A percentile compares a stretch with the other conserved stretches of the same genome.
Conservation (phyloP, 495 filamentous ascomycete genomes). For the Podospora fimiseda region DNA sequence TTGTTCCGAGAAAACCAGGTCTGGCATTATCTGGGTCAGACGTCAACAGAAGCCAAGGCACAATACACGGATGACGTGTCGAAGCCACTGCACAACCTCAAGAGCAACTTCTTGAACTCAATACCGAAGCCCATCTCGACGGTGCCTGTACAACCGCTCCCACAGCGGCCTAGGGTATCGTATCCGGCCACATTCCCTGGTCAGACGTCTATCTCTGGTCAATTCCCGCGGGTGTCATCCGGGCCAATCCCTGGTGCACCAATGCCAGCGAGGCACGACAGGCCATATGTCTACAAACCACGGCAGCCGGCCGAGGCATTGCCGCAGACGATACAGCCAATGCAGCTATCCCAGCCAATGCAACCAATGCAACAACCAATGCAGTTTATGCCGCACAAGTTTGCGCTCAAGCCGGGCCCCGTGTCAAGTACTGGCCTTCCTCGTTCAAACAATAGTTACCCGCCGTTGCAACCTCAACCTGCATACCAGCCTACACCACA, state of each 20-base stretch:
- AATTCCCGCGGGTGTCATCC: constrained; percentile 1
- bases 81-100: constrained; percentile 47
- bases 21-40: constrained; percentile 84
- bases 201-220: background rate
- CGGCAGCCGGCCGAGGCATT: constrained; percentile 30
- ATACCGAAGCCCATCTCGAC: constrained; percentile 45
- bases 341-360: constrained; percentile 22
- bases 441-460: constrained; percentile 12
- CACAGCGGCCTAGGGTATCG: constrained; percentile 16
- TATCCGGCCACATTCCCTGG: constrained; percentile 13
- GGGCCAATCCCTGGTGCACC: background rate
- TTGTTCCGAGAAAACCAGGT: constrained; percentile 62
- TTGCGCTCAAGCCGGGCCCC: constrained; percentile 26
- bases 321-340: constrained; percentile 21
- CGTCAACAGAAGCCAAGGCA: constrained; percentile 84
- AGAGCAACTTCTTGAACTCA: constrained; percentile 58
- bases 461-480: constrained; percentile 5
- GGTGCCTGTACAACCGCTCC: constrained; percentile 17
- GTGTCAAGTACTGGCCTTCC: background rate
- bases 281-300: constrained; percentile 53
- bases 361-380: constrained; percentile 18
- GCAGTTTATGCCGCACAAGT: constrained; percentile 36
- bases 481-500: constrained; percentile 6
- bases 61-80: constrained; percentile 82
- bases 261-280: constrained; percentile 26